These are phyloP conservation scores for Castanea crenata DNA, from an alignment of 306 rosid genomes.

Conservation along the genomic window DNA sequence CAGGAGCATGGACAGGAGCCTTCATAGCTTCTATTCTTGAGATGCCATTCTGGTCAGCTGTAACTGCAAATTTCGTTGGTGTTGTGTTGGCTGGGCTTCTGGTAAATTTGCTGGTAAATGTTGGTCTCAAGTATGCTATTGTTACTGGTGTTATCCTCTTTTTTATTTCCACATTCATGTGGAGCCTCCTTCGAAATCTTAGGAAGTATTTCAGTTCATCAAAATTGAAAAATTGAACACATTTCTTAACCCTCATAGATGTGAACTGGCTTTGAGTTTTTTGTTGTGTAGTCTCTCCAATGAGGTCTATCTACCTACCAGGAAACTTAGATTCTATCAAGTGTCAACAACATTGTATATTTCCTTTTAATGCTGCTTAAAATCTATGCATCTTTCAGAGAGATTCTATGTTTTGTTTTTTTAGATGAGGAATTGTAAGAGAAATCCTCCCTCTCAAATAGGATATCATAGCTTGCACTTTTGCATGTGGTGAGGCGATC, in stretches of 20 bases:
- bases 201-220: conserved; percentile 42
- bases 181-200: conserved; percentile 72
- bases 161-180: conserved; percentile 85
- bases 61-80: conserved; percentile 82
- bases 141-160: conserved; percentile 73
- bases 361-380: not conserved
- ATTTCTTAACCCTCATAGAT: not conserved
- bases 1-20: conserved; percentile 97
- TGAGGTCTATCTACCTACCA: not conserved
- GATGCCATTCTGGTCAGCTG: conserved; percentile 86
- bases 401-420: not conserved
- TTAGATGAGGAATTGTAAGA: not conserved
- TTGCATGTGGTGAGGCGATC: not conserved
- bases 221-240: conserved; percentile 18
- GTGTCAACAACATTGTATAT: not conserved
- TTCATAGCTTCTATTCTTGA: conserved; percentile 85
- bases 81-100: conserved; percentile 85
- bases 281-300: not conserved
- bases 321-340: not conserved
- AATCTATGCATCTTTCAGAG: not conserved
- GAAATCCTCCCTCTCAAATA: not conserved
- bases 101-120: conserved; percentile 86
- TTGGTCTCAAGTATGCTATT: conserved; percentile 78
- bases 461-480: not conserved
- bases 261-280: not conserved